Evolutionary conservation across 1,284 basidiomycete species (phyloP).

Genomic region (Trametes hirsuta): DNA sequence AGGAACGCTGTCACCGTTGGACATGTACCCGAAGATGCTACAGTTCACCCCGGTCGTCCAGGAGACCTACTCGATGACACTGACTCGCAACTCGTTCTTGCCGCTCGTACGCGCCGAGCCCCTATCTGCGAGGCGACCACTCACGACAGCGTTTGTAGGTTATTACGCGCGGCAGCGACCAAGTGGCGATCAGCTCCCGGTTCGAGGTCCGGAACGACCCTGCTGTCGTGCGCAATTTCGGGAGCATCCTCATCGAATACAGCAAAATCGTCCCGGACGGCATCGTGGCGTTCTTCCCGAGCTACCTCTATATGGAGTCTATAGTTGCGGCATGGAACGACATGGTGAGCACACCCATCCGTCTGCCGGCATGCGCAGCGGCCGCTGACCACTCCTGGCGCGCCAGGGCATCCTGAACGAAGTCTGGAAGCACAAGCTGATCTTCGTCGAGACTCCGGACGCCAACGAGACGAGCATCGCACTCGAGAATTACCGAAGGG

Average conservation of each 20-base stretch:
- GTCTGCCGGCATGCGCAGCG: background rate
- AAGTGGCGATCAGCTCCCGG: constrained; percentile 98
- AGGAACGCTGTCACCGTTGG: constrained; percentile 96
- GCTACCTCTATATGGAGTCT: constrained; percentile 99
- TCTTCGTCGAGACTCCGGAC: constrained; percentile 99
- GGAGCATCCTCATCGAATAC: constrained; percentile 97
- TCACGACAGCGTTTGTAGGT: constrained; percentile 56
- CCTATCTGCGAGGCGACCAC: background rate
- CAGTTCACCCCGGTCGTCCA: constrained; percentile 97
- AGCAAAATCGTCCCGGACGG: constrained; percentile 98
- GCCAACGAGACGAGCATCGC: constrained; percentile 99
- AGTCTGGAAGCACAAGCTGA: constrained; percentile 99
- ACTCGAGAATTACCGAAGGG: constrained; percentile 94
- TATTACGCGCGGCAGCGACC: constrained; percentile 97
- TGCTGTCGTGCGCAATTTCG: constrained; percentile 98
- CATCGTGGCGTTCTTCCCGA: constrained; percentile 99
- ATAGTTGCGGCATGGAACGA: constrained; percentile 99
- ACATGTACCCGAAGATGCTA: constrained; percentile 99
- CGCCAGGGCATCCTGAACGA: constrained; percentile 94
- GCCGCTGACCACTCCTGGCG: constrained; percentile 18
- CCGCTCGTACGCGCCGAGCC: constrained; percentile 73
- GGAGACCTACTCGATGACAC: constrained; percentile 98
- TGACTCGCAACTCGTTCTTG: constrained; percentile 95
- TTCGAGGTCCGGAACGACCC: constrained; percentile 99
- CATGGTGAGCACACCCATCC: constrained; percentile 69